Evolutionary conservation across 1,284 basidiomycete species (phyloP), one percentile per base, ranked within the genome.

Genomic region (Naganishia cerealis): DNA sequence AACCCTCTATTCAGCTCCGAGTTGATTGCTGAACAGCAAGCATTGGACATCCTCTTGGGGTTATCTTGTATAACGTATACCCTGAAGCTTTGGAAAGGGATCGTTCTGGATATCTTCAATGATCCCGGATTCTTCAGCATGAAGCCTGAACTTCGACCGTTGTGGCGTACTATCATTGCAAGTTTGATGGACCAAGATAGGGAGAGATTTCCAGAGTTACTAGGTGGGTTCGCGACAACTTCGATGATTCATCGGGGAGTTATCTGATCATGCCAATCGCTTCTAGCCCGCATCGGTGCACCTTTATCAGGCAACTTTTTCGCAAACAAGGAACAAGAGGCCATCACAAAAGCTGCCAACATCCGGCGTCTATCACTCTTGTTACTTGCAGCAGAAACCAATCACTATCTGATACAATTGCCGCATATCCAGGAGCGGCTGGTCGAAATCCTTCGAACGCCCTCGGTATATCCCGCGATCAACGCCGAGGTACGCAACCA

Each of bases 391-490:
- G 92, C 89, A 12, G 91, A 94, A 72, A 90, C 89, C 78, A 94
- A 99, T 77, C 88, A 91, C 61, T 96, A 92, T 81, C 80, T 99
- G 52, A 88, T 88, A 0, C 91, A 94, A 72, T 83, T 99, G 36
- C 96, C 96, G 3, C 86, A 86, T 52, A 92, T 99, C 29, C 94
- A 98, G 79, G 96, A 99, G 81, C 96, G 93, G 80, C 83, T 99
- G 21, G 96, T 98, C 9, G 96, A 99, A 72, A 87, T 95, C 2
- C 82, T 99, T 55, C 87, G 92, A 1, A 81, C 81, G 57, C 90
- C 88, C 68, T 86, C 88, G 16, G 84, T 90, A 0, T 87, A 91
- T 12, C 89, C 94, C 0, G 84, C 91, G 54, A 91, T 98, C 0
- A 92, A 95, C 76, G 90, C 90, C 72, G 95, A 99, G 78, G 91